Evolutionary conservation across 2,329 filamentous ascomycete genomes (phyloP).

Genomic region (Lachnellula arida): DNA sequence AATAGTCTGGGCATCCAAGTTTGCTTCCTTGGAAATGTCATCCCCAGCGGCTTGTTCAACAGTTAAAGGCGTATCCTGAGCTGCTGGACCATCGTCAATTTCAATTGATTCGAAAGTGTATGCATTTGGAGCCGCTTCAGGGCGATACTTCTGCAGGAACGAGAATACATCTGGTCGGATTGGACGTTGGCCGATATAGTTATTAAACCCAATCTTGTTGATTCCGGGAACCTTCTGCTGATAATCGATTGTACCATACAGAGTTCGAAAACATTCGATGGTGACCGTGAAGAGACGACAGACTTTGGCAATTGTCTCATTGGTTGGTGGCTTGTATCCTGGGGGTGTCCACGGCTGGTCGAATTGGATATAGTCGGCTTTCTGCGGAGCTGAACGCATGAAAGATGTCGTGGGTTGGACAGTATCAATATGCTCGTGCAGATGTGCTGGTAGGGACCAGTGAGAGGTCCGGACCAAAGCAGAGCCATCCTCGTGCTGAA

Average conservation of each 20-base stretch:
- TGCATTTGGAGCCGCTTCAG: slow-evolving; percentile 7
- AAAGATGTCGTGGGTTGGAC: slow-evolving; percentile 59
- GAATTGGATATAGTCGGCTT: slow-evolving; percentile 10
- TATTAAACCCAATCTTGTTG: slow-evolving; percentile 24
- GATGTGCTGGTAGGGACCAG: slow-evolving; percentile 54
- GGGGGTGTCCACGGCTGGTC: slow-evolving; percentile 27
- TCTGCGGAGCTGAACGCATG: slow-evolving; percentile 36
- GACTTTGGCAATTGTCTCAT: slow-evolving; percentile 44
- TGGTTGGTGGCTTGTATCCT: slow-evolving; percentile 28
- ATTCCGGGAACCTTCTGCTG: slow-evolving; percentile 12
- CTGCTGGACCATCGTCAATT: slow-evolving; percentile 13
- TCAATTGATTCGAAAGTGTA: slow-evolving; percentile 11
- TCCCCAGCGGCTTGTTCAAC: slow-evolving; percentile 8
- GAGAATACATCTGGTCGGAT: slow-evolving; percentile 18
- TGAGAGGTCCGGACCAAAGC: slow-evolving; percentile 46
- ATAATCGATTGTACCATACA: slow-evolving; percentile 20
- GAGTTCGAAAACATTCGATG: slow-evolving; percentile 18
- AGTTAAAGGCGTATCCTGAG: slow-evolving; percentile 10
- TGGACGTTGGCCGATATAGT: slow-evolving; percentile 20
- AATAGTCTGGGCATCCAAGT: slow-evolving; percentile 52
- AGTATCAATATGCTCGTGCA: slow-evolving; percentile 54
- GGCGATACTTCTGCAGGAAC: slow-evolving; percentile 17
- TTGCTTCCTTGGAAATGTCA: slow-evolving; percentile 40
- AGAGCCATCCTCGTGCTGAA: slow-evolving; percentile 49
- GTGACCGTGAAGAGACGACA: slow-evolving; percentile 48